These are phyloP conservation scores for Friedmanniomyces endolithicus DNA, from an alignment of 495 filamentous ascomycete genomes.

Conservation along the genomic window DNA sequence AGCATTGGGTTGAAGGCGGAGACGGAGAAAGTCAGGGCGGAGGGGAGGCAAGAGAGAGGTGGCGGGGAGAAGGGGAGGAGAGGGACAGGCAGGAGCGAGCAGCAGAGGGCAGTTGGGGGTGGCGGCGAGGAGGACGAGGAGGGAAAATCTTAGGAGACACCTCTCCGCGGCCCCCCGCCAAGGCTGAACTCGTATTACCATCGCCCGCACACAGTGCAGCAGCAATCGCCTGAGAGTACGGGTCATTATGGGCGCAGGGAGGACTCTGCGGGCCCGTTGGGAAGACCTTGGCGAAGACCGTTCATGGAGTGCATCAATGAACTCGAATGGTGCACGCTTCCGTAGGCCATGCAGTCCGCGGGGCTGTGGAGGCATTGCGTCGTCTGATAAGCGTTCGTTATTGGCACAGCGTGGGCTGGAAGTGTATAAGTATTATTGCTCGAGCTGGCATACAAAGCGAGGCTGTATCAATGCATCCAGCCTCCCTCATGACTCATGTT, in stretches of 20 bases:
- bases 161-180: neutral
- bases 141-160: neutral
- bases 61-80: constrained; percentile 21
- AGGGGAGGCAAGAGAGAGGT: constrained; percentile 23
- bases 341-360: no score
- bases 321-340: no score
- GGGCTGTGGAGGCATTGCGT: no score
- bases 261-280: no score
- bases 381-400: neutral
- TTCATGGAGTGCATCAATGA: no score
- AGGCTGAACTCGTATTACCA: no score
- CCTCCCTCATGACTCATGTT: no score
- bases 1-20: constrained; percentile 31
- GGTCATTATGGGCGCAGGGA: no score
- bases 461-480: neutral
- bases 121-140: neutral
- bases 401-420: neutral
- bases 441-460: neutral
- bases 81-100: neutral
- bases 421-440: neutral
- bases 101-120: neutral
- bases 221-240: no score
- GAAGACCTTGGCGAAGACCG: no score
- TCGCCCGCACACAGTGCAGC: no score
- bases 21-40: constrained; percentile 30